Base-by-base conservation (phyloP, 257 asterid species). In the Solanum lignicaule region DNA sequence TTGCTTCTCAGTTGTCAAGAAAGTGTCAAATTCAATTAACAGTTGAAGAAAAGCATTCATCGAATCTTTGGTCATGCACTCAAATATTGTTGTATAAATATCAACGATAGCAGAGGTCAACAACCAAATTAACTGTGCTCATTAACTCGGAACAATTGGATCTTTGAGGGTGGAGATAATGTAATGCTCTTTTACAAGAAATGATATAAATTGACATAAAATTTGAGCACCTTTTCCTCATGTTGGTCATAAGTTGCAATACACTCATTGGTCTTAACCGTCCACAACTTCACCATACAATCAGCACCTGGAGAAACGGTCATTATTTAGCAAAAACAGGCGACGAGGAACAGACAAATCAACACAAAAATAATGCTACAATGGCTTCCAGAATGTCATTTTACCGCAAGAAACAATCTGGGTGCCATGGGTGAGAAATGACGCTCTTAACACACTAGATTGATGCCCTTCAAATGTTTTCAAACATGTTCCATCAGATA, bases 261-360 rank as follows among this genome's bases (percentile, higher is more conserved):
- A 89, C 99, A 97, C 88, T 97, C 99, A 55, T 93, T 92, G 60
- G 96, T 94, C 83, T 93, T 97, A 31, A 97, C 96, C 5, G 99
- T 97, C 99, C 99, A 97, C 87, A 97, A 92, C 93, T 96, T 97
- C 88, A 97, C 94, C 96, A 96, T 91, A 87, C 99, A 98, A 91
- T 97, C 99, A 83, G 98, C 98, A 87, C 98, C 99, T 96, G 86
- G 87, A 89, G 46, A 58, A 86, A 87, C 27, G 88, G 68, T 62
- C 41, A 48, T 66, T 75, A 85, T 68, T 38, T 66, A 87, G 82
- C 9, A 87, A 16, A 84, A 88, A 32, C 20, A 68, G 71, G 87
- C 36, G 58, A 65, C 58, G 73, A 73, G 74, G 52, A 79, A 88
- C 36, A 86, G 32, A 27, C 33, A 41, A 88, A 60, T 66, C 43